Evolutionary conservation across 2,329 filamentous ascomycete genomes (phyloP), one percentile per base, ranked within the genome.

Genomic region (Microcyclosporella mali): DNA sequence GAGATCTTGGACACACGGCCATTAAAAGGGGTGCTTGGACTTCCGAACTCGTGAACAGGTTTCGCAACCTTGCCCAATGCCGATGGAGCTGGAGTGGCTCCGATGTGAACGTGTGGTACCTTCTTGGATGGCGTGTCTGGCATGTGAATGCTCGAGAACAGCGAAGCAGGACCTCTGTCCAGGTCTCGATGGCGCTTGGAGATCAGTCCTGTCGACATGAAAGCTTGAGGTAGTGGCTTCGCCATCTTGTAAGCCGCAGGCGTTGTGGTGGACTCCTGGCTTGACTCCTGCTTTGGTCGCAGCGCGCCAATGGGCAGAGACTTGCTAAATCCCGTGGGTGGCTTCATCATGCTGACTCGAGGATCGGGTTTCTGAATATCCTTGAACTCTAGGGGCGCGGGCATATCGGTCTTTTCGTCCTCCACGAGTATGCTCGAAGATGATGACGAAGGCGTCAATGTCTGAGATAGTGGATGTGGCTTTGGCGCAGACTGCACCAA

Each of bases 121-220:
- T 92, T 88, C 70, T 97, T 98, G 67, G 92, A 97, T 1, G 92
- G 92, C 1, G 92, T 98, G 61, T 97, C 92, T 1, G 92, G 90
- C 73, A 94, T 89, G 21, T 78, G 70, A 60, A 83, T 81, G 65
- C 74, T 75, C 19, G 68, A 68, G 17, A 70, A 71, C 29, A 70
- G 65, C 40, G 64, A 66, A 52, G 69, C 66, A 59, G 70, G 67
- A 51, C 64, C 77, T 39, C 87, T 77, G 53, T 95, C 87, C 0
- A 82, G 78, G 62, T 71, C 69, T 44, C 86, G 82, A 59, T 92
- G 94, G 65, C 94, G 86, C 69, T 98, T 98, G 9, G 92, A 95
- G 41, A 98, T 84, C 19, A 98, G 71, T 1, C 90, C 89, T 1
- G 92, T 97, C 1, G 92, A 97, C 73, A 88, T 88, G 66, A 95